These are phyloP conservation scores for Yarrowia phangngaensis DNA, from an alignment of 805 yeast genomes.

Conservation along the genomic window DNA sequence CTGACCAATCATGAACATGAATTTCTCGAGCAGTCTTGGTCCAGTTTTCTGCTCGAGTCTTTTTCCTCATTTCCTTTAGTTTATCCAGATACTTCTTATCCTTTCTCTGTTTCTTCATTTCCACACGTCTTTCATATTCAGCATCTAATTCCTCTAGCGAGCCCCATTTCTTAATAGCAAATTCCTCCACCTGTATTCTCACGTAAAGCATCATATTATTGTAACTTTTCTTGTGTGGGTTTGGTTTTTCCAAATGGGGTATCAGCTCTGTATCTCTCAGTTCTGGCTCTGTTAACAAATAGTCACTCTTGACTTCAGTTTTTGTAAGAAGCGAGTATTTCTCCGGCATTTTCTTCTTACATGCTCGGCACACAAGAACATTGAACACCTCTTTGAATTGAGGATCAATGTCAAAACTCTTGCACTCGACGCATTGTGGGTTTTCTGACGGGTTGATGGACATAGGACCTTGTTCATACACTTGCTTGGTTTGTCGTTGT, in stretches of 20 bases:
- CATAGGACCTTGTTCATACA: constrained; percentile 29
- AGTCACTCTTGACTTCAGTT: constrained; percentile 92
- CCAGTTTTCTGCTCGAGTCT: constrained; percentile 88
- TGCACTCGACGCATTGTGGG: constrained; percentile 81
- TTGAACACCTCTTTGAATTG: constrained; percentile 64
- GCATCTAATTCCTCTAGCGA: constrained; percentile 79
- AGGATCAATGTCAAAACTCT: constrained; percentile 74
- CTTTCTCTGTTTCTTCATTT: constrained; percentile 61
- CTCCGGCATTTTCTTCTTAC: constrained; percentile 71
- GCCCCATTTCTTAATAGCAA: constrained; percentile 93
- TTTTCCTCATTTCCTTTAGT: constrained; percentile 80
- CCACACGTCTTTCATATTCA: constrained; percentile 88
- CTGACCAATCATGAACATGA: constrained; percentile 51
- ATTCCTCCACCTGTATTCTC: constrained; percentile 88
- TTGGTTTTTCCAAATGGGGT: constrained; percentile 80
- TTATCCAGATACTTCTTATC: constrained; percentile 77
- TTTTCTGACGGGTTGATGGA: constrained; percentile 18
- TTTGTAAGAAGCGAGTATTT: constrained; percentile 88
- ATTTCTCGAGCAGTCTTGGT: constrained; percentile 53
- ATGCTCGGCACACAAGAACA: constrained; percentile 72
- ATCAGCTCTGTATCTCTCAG: constrained; percentile 64
- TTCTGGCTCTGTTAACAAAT: constrained; percentile 90
- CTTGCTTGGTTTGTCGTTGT: constrained; percentile 52
- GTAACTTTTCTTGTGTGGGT: constrained; percentile 87
- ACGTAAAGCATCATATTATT: constrained; percentile 90